Base-by-base conservation (phyloP, 805 yeast species). In the Zygoascus bituminiphila region DNA sequence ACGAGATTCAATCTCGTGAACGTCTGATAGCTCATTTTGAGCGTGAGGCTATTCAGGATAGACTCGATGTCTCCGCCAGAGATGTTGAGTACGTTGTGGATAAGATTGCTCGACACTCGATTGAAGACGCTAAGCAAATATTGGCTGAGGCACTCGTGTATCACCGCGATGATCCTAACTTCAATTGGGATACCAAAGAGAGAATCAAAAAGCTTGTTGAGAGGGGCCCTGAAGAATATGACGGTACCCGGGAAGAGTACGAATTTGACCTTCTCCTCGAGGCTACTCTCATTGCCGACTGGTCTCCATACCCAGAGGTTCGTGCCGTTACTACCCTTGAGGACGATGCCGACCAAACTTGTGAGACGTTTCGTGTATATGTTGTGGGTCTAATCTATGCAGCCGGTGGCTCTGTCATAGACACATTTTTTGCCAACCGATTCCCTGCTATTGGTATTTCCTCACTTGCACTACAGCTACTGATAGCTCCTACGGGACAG, bases 251-350 rank as follows among this genome's bases (percentile, higher is more conserved):
- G 19, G 57, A 57, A 5, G 52, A 44, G 10, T 45, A 41, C 22
- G 50, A 53, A 8, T 48, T 48, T 24, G 69, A 69, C 36, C 59
- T 62, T 20, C 63, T 63, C 46, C 53, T 67, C 20, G 72, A 72
- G 48, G 77, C 77, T 4, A 72, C 68, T 17, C 57, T 74, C 38
- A 65, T 61, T 45, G 54, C 53, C 51, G 52, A 45, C 47, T 72
- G 69, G 53, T 75, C 80, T 1, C 80, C 81, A 4, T 77, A 77
- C 50, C 79, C 81, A 3, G 82, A 78, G 57, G 77, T 78, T 19
- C 61, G 82, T 42, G 73, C 82, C 5, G 75, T 79, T 24, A 71
- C 77, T 9, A 75, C 72, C 40, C 73, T 78, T 1, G 65, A 53
- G 43, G 82, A 78, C 55, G 78, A 76, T 49, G 72, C 74, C 1